Conservation (phyloP, 768 basidiomycete species). For the Mycena galericulata region DNA sequence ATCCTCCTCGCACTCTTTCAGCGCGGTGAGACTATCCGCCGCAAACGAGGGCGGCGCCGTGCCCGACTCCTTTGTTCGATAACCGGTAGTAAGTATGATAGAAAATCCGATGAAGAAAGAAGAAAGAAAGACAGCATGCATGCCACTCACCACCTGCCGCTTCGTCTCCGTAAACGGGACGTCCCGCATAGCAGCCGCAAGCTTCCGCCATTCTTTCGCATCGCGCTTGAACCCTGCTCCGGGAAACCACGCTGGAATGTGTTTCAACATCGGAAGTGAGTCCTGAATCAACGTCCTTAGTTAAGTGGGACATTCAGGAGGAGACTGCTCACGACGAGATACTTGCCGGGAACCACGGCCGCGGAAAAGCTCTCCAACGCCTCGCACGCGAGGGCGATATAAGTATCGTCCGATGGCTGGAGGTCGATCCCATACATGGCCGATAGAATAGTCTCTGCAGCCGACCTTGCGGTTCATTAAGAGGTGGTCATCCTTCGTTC, state of each 20-base stretch:
- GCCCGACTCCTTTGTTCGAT: not conserved
- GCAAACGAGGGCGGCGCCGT: not conserved
- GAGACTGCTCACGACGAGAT: not conserved
- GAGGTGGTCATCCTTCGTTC: too few relatives aligned
- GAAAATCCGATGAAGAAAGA: too few relatives aligned
- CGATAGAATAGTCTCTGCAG: constrained; percentile 37
- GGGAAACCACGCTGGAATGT: constrained; percentile 47
- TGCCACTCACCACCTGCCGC: constrained; percentile 17
- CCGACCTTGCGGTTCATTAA: constrained; percentile 26
- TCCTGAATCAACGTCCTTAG: not conserved
- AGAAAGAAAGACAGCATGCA: not conserved
- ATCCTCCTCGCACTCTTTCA: not conserved
- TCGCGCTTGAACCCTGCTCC: constrained; percentile 44
- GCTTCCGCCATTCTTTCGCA: constrained; percentile 27
- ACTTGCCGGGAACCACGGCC: not conserved
- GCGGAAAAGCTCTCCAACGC: not conserved
- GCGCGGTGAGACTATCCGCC: not conserved
- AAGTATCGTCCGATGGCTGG: not conserved
- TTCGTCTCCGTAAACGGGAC: constrained; percentile 26
- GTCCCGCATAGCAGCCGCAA: constrained; percentile 10
- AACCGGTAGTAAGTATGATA: too few relatives aligned
- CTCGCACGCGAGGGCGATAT: not conserved
- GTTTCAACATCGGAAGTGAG: constrained; percentile 40
- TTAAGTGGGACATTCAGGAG: not conserved
- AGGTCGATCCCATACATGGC: constrained; percentile 43